Conservation (phyloP, 2,329 filamentous ascomycete species). For the Colletotrichum higginsianum region DNA sequence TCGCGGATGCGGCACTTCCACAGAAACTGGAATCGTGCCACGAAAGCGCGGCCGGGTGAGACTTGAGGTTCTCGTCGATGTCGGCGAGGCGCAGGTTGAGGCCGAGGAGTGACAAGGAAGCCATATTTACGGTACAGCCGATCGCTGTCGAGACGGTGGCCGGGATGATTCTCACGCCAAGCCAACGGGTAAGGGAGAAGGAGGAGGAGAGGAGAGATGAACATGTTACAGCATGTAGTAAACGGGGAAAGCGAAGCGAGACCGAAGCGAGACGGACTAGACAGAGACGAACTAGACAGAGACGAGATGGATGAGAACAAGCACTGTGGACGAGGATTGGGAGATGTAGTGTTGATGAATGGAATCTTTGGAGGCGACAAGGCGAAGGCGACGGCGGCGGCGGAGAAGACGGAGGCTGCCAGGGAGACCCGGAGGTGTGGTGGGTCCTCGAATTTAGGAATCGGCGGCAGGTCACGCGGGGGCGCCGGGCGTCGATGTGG, state of each 20-base stretch:
- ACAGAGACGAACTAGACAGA: background rate
- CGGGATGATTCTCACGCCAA: background rate
- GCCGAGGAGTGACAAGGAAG: constrained; percentile 24
- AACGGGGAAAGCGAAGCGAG: background rate
- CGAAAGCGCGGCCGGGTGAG: constrained; percentile 19
- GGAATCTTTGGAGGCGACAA: constrained; percentile 17
- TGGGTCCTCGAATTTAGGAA: constrained; percentile 37
- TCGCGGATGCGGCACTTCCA: background rate
- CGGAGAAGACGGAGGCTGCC: constrained; percentile 28
- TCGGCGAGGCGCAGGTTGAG: constrained; percentile 38
- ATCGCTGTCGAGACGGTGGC: constrained; percentile 2
- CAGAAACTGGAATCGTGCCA: constrained; percentile 2
- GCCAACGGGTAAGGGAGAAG: background rate
- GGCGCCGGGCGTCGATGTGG: constrained; percentile 5
- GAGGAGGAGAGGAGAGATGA: background rate
- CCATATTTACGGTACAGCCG: constrained; percentile 17
- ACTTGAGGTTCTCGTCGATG: constrained; percentile 36
- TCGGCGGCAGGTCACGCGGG: constrained; percentile 36
- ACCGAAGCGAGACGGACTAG: too few relatives aligned
- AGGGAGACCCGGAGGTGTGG: constrained; percentile 22
- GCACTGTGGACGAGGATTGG: background rate
- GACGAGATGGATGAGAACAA: background rate
- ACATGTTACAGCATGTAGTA: background rate
- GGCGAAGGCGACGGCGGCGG: constrained; percentile 8
- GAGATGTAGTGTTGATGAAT: constrained; percentile 21